These are phyloP conservation scores for Aspergillus alliaceus DNA, from an alignment of 2,329 filamentous ascomycete genomes.

Conservation along the genomic window DNA sequence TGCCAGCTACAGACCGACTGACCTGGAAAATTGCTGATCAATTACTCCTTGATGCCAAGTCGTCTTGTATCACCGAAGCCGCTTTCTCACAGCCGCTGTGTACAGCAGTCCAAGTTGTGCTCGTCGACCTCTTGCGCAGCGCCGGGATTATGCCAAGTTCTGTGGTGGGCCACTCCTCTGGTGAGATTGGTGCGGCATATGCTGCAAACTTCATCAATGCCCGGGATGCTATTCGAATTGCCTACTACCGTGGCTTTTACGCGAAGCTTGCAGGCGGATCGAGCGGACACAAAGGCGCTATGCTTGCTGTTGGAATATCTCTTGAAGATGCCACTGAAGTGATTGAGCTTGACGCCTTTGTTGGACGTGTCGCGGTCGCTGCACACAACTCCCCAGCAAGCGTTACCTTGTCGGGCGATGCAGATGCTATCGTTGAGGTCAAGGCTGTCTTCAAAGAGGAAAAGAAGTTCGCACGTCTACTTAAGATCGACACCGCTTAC, in stretches of 20 bases:
- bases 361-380: slow-evolving; percentile 33
- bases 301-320: slow-evolving; percentile 46
- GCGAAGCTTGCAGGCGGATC: slow-evolving; percentile 14
- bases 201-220: slow-evolving; percentile 16
- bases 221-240: slow-evolving; percentile 41
- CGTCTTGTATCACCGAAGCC: slow-evolving; percentile 8
- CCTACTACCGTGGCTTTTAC: slow-evolving; percentile 45
- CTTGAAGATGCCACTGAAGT: slow-evolving; percentile 2
- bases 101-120: slow-evolving; percentile 21
- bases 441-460: slow-evolving; percentile 33
- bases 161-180: slow-evolving; percentile 50
- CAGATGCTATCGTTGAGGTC: slow-evolving; percentile 34
- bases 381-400: slow-evolving; percentile 44
- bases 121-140: slow-evolving; percentile 18
- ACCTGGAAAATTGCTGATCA: slow-evolving; percentile 7
- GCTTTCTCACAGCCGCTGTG: slow-evolving; percentile 19
- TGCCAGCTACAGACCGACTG: slow-evolving; percentile 2
- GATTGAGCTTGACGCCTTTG: slow-evolving; percentile 17
- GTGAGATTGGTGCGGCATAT: slow-evolving; percentile 53
- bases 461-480: slow-evolving; percentile 39
- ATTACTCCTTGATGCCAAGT: not conserved
- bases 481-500: slow-evolving; percentile 47
- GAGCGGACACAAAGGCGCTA: slow-evolving; percentile 35
- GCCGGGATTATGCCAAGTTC: slow-evolving; percentile 32
- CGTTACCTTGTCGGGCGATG: slow-evolving; percentile 49